Evolutionary conservation across 441 rosid species (phyloP), one percentile per base, ranked within the genome.

Genomic region (Pelargonium fulgidum): DNA sequence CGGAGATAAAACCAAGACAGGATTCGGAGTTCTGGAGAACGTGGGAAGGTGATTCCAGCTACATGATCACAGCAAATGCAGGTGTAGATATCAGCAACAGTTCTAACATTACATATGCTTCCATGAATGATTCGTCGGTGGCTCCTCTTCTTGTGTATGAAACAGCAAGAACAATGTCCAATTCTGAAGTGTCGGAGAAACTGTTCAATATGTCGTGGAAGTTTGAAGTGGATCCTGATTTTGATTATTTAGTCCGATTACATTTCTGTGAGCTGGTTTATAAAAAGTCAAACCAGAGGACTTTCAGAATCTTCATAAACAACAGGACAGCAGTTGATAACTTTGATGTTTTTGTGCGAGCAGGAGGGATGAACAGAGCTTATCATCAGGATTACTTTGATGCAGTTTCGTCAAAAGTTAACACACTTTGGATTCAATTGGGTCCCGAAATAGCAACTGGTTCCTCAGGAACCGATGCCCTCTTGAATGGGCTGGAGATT

Each of bases 181-280:
- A 92, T 67, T 82, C 98, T 3, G 88, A 88, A 73, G 96, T 89
- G 3, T 66, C 96, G 42, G 78, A 42, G 41, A 74, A 74, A 64
- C 89, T 72, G 79, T 91, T 91, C 94, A 94, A 94, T 73, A 82
- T 94, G 1, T 89, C 97, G 45, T 94, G 99, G 99, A 92, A 85
- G 47, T 85, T 94, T 22, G 50, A 74, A 36, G 90, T 90, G 17
- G 81, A 88, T 62, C 91, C 87, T 22, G 84, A 75, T 54, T 94
- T 87, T 85, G 80, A 78, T 75, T 94, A 94, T 79, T 86, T 94
- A 26, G 90, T 94, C 66, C 92, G 99, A 67, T 84, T 81, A 36
- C 99, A 94, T 83, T 84, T 94, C 82, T 91, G 99, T 68, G 99
- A 94, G 72, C 81, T 94, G 59, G 54, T 80, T 45, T 91, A 96